Evolutionary conservation across 1,139 yeast genomes (phyloP).

Genomic region (Protomyces inundatus): DNA sequence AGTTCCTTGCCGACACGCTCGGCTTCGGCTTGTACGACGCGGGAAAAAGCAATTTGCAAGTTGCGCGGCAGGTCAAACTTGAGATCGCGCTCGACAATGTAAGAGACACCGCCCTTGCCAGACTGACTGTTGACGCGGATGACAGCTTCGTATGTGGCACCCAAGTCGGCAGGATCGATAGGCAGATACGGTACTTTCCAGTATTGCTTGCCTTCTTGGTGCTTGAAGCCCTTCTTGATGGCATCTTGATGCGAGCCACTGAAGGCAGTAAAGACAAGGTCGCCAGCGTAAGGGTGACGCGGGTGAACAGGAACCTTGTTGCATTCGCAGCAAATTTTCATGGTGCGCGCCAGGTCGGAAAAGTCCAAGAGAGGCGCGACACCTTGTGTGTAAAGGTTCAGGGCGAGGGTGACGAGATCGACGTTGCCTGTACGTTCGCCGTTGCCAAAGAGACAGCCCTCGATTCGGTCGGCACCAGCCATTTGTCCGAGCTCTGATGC

Average conservation of each 20-base stretch:
- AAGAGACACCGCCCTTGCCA: conserved; percentile 98
- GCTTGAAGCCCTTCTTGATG: conserved; percentile 85
- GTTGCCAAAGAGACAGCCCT: conserved; percentile 94
- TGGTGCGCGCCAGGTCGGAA: conserved; percentile 72
- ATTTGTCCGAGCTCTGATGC: conserved; percentile 90
- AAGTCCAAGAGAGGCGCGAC: conserved; percentile 80
- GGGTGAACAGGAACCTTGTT: conserved; percentile 91
- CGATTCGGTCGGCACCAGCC: conserved; percentile 97
- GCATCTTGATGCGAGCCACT: conserved; percentile 98
- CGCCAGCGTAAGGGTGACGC: conserved; percentile 96
- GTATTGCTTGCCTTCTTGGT: conserved; percentile 46
- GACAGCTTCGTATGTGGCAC: conserved; percentile 94
- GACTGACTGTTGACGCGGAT: conserved; percentile 96
- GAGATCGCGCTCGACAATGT: conserved; percentile 83
- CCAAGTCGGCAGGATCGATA: conserved; percentile 91
- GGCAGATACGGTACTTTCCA: conserved; percentile 96
- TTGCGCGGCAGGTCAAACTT: conserved; percentile 91
- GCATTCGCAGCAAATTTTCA: conserved; percentile 84
- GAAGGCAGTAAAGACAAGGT: conserved; percentile 92
- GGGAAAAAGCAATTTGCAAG: conserved; percentile 84
- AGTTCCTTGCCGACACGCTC: conserved; percentile 82
- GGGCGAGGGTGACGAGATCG: conserved; percentile 85
- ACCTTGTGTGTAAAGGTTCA: conserved; percentile 93
- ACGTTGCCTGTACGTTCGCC: conserved; percentile 99
- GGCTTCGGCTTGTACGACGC: conserved; percentile 73